Percentiles rank a stretch among this genome's conserved stretches.
phyloP scores from a whole-genome alignment of 345 rosid species.

The Trapa bicornis region DNA sequence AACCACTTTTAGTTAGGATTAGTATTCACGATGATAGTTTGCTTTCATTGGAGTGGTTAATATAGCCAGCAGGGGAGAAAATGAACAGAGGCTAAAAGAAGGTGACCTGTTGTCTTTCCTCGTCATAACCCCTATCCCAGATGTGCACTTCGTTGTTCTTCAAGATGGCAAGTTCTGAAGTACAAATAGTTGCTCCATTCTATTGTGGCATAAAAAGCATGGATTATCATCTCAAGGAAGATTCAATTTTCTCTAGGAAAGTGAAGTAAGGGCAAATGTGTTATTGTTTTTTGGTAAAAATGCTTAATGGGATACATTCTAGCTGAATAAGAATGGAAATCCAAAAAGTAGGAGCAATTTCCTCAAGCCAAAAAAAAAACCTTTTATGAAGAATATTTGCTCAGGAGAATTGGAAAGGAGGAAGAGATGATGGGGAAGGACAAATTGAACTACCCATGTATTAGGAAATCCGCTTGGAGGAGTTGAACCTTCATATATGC shows the following conservation, averaged over 20 bases:
- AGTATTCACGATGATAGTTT: neutral
- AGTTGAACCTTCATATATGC: constrained; percentile 79
- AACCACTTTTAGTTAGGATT: neutral
- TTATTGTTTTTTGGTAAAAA: neutral
- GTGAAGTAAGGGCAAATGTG: neutral
- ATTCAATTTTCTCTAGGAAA: too few relatives aligned
- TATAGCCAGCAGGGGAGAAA: neutral
- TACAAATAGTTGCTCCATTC: constrained; percentile 69
- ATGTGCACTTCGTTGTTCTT: constrained; percentile 79
- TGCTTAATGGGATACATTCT: neutral
- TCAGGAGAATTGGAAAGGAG: too few relatives aligned
- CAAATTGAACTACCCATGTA: constrained; percentile 47
- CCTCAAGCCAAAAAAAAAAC: too few relatives aligned
- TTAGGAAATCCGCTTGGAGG: constrained; percentile 65
- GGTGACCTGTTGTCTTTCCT: constrained; percentile 58
- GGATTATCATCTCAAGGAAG: too few relatives aligned
- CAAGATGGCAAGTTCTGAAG: constrained; percentile 67
- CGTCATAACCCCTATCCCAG: constrained; percentile 86
- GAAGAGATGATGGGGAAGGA: neutral
- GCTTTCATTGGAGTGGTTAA: neutral
- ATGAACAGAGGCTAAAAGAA: neutral
- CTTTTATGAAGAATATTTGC: too few relatives aligned
- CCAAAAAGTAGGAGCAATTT: too few relatives aligned
- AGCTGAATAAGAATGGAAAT: neutral
- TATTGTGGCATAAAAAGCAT: constrained; percentile 9